Percentiles rank a stretch among this genome's conserved stretches.
Evolutionary conservation across 345 rosid genomes (phyloP).

Genomic region (Populus ilicifolia): DNA sequence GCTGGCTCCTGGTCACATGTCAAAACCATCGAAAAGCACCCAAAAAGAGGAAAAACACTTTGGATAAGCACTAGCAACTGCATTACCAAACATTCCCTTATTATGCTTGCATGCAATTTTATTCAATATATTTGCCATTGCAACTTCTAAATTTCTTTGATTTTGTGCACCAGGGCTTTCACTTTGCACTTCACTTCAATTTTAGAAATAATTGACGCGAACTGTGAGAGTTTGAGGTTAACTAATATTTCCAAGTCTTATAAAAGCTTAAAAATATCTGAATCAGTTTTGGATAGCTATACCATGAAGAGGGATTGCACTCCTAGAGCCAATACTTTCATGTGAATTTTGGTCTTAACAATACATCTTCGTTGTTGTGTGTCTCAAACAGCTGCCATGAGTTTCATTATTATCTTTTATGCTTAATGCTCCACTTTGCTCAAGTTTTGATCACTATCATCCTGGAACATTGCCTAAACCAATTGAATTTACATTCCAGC

Average conservation of each 20-base stretch:
- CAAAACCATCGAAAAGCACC: not conserved
- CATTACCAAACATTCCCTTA: not conserved
- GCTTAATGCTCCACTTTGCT: not conserved
- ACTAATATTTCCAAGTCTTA: not conserved
- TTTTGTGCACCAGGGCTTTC: not conserved
- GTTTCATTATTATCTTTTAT: not conserved
- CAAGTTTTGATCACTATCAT: not conserved
- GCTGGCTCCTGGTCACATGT: not conserved
- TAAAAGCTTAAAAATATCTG: not conserved
- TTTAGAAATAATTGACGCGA: not conserved
- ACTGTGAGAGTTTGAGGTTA: not conserved
- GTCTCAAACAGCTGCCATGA: not conserved
- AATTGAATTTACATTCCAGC: not conserved
- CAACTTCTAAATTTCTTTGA: not conserved
- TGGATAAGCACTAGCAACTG: not conserved
- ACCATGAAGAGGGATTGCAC: not conserved
- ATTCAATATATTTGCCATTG: not conserved
- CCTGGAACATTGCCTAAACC: not conserved
- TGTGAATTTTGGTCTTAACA: not conserved
- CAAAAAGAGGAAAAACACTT: too few species aligned
- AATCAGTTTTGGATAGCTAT: not conserved
- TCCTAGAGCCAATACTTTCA: not conserved
- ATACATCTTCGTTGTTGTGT: not conserved
- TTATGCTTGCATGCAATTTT: not conserved
- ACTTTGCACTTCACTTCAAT: not conserved